Base-by-base conservation (phyloP, 2,329 filamentous ascomycete species). In the Aspergillus quadrilineatus region DNA sequence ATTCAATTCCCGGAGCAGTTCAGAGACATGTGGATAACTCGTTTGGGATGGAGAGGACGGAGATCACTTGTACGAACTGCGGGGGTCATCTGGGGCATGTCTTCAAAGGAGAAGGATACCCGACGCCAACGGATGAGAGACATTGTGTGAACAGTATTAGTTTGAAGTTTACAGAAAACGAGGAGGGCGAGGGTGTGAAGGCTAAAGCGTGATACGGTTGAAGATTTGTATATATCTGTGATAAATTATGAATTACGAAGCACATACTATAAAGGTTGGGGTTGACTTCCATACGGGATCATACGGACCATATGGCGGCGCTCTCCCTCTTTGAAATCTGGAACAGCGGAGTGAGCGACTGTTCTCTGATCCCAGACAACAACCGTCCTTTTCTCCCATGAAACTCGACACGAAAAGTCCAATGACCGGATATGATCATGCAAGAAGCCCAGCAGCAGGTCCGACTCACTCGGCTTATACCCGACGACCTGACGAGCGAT, bases 141-240 rank as follows among this genome's bases (percentile, higher is more conserved):
- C 94, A 99, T 78, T 99, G 94, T 70, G 94, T 99, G 57, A 99
- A 97, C 72, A 94, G 90, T 69, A 78, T 97, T 52, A 95, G 90
- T 71, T 79, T 97, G 75, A 94, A 86, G 66, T 97, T 99, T 70
- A 82, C 80, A 1, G 79, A 89, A 48, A 87, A 90, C 60, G 82
- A 84, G 66, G 22, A 84, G 76, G 84, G 65, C 8, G 76, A 79
- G 26, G 63, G 62, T 41, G 60, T 52, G 9, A 70, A 71, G 58
- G 58, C 69, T 1, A 71, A 73, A 60, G 69, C 61, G 26, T 72
- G 51, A 64, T 42, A 15, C 43, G 41, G 14, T 12, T 48, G 48
- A 29, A 32, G 30, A 10, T 50, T 9, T 39, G 12, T 30, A 9
- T 10, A 42, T 30, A 2, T 50, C 47, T 41, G 43, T 57, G 42